Conservation (phyloP, 1,284 basidiomycete genomes). For the Cystobasidium sp. region DNA sequence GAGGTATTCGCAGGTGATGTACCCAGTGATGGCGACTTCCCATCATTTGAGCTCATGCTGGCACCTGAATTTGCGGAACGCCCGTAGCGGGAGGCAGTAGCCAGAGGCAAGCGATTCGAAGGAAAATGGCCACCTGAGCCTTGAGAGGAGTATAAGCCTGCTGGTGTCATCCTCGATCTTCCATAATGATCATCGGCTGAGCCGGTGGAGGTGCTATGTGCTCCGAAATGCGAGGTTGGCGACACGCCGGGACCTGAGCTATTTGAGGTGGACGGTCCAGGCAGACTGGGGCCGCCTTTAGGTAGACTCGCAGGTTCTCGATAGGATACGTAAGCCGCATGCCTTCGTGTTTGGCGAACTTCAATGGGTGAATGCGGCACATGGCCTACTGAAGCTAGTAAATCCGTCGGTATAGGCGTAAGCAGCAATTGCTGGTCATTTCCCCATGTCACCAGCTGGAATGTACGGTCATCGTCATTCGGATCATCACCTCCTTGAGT, state of each 20-base stretch:
- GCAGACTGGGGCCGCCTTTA: constrained; percentile 2
- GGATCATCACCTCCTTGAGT: constrained; percentile 62
- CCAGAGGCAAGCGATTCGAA: constrained; percentile 7
- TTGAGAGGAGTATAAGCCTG: neutral
- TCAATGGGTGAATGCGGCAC: constrained; percentile 61
- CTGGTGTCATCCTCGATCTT: constrained; percentile 7
- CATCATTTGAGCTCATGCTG: constrained; percentile 22
- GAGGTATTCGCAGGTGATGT: constrained; percentile 11
- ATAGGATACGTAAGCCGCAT: constrained; percentile 44
- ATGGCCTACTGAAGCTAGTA: constrained; percentile 65
- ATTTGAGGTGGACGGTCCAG: neutral
- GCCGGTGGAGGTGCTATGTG: constrained; percentile 5
- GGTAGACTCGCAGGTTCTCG: constrained; percentile 40
- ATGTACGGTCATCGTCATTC: constrained; percentile 66
- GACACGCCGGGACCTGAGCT: constrained; percentile 23
- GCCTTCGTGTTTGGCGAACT: constrained; percentile 60
- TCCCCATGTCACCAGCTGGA: constrained; percentile 95
- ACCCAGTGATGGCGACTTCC: constrained; percentile 15
- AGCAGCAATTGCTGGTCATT: constrained; percentile 90
- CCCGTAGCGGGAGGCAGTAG: constrained; percentile 26
- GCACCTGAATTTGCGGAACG: constrained; percentile 22
- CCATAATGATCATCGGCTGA: neutral
- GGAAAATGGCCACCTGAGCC: neutral
- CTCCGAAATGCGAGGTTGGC: constrained; percentile 7
- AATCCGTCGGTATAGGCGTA: constrained; percentile 80